Conservation (phyloP, 441 rosid genomes). For the Kokia cookei region DNA sequence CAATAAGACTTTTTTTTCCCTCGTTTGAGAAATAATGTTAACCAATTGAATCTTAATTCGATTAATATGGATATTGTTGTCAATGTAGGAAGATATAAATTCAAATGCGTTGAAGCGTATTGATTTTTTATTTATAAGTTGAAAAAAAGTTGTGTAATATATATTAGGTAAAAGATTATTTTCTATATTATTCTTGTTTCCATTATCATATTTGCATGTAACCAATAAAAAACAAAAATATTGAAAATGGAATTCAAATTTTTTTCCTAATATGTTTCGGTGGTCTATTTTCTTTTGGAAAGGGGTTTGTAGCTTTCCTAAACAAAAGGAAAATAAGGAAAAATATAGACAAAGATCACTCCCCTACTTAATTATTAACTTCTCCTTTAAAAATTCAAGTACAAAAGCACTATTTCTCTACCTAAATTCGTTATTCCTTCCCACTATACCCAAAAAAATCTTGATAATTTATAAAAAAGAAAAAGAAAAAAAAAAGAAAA, state of each 20-base stretch:
- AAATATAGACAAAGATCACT: background rate
- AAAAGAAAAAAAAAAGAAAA: background rate
- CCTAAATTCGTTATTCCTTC: background rate
- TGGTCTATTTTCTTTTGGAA: background rate
- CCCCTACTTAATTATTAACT: background rate
- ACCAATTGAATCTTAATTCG: no score
- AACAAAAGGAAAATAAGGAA: background rate
- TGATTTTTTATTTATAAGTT: no score
- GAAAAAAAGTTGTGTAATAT: no score
- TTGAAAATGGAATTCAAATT: background rate
- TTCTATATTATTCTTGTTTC: no score
- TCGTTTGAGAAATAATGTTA: background rate
- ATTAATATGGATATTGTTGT: no score
- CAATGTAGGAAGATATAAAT: fast-evolving
- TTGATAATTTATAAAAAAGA: background rate
- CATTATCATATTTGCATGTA: background rate
- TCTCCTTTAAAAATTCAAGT: background rate
- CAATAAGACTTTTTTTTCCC: background rate
- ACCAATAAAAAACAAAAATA: background rate
- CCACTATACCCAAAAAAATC: background rate
- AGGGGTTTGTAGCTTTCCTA: background rate
- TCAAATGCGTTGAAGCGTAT: fast-evolving
- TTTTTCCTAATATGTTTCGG: background rate
- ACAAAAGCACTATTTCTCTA: background rate
- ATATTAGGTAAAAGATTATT: no score